Evolutionary conservation across 1,139 yeast genomes (phyloP).

Genomic region (Magnusiomyces paraingens): DNA sequence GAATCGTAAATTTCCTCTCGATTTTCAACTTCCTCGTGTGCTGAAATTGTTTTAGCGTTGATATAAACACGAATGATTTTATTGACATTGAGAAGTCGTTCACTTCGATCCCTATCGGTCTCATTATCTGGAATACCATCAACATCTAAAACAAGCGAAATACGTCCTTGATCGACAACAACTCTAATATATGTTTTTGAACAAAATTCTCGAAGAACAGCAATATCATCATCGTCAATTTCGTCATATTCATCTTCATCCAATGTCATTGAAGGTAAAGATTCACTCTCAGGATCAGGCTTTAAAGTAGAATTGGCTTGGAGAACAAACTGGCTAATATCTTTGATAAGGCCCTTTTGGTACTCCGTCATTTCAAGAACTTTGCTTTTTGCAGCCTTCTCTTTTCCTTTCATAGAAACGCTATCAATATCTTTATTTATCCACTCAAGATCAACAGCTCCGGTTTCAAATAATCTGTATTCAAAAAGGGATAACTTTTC

Average conservation of each 20-base stretch:
- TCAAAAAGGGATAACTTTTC: constrained; percentile 79
- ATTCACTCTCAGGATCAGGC: constrained; percentile 15
- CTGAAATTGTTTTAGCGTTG: constrained; percentile 14
- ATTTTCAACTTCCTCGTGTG: constrained; percentile 51
- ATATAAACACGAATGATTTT: constrained; percentile 2
- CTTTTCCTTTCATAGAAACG: constrained; percentile 67
- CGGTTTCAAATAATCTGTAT: constrained; percentile 45
- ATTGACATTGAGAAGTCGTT: constrained; percentile 25
- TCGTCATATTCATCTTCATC: constrained; percentile 8
- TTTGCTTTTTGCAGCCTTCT: constrained; percentile 53
- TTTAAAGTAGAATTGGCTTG: constrained; percentile 21
- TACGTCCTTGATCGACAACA: constrained; percentile 18
- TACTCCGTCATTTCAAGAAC: constrained; percentile 50
- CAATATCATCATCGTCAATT: constrained; percentile 23
- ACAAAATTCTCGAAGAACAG: constrained; percentile 27
- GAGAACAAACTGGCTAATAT: constrained; percentile 25
- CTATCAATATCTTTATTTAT: constrained; percentile 77
- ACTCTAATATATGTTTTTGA: constrained; percentile 25
- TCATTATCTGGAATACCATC: constrained; percentile 66
- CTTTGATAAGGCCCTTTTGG: constrained; percentile 45
- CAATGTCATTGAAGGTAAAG: constrained; percentile 13
- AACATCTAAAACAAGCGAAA: constrained; percentile 44
- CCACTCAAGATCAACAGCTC: constrained; percentile 81
- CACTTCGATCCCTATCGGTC: constrained; percentile 48
- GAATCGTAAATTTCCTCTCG: constrained; percentile 62